These are phyloP conservation scores for Zelopaecilomyces penicillatus DNA, from an alignment of 2,329 filamentous ascomycete genomes.

Conservation along the genomic window DNA sequence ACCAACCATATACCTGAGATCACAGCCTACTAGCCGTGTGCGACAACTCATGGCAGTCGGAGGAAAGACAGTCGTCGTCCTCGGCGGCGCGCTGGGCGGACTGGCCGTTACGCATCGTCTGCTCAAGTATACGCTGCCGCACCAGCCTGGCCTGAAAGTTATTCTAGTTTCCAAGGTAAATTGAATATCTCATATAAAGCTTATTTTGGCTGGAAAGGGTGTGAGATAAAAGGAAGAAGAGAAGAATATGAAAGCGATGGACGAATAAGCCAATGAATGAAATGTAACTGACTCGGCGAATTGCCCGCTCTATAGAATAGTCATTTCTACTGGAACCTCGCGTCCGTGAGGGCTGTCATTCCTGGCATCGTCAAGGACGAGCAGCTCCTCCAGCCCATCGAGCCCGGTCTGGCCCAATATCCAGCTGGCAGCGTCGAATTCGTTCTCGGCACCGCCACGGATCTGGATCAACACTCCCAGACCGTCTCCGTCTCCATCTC, in stretches of 20 bases:
- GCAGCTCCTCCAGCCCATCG: slow-evolving; percentile 41
- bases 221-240: too few relatives aligned
- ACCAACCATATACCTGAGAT: too few relatives aligned
- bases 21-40: too few relatives aligned
- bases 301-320: slow-evolving; percentile 31
- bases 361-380: slow-evolving; percentile 41
- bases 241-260: too few relatives aligned
- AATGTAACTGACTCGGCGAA: not conserved
- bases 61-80: slow-evolving; percentile 41
- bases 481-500: slow-evolving; percentile 32
- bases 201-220: not conserved
- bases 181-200: slow-evolving; percentile 4
- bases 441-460: slow-evolving; percentile 40
- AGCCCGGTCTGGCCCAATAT: slow-evolving; percentile 41
- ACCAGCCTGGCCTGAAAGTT: slow-evolving; percentile 41
- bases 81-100: slow-evolving; percentile 47
- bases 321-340: slow-evolving; percentile 53
- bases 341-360: slow-evolving; percentile 46
- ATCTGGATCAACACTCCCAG: slow-evolving; percentile 30
- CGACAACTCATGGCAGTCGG: too few relatives aligned
- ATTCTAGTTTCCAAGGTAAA: slow-evolving; percentile 47
- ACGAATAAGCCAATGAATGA: too few relatives aligned
- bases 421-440: slow-evolving; percentile 41
- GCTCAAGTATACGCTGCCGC: slow-evolving; percentile 41
- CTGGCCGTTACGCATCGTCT: slow-evolving; percentile 46